Evolutionary conservation across 345 rosid species (phyloP).

Genomic region (Salix caprea): DNA sequence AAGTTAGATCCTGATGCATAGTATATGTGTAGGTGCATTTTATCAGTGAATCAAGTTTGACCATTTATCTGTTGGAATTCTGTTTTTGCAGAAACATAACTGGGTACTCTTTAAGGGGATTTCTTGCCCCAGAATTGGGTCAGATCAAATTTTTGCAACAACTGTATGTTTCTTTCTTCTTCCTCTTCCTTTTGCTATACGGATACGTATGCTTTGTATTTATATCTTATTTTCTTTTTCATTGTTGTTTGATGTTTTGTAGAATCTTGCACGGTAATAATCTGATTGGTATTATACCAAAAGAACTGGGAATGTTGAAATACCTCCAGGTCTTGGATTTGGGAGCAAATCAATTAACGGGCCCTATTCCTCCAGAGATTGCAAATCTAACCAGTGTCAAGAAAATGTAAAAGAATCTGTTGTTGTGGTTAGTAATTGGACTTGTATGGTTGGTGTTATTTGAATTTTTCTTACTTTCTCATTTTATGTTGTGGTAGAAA

Average conservation of each 20-base stretch:
- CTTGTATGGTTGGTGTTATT: neutral
- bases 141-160: slow-evolving; percentile 65
- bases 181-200: neutral
- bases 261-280: slow-evolving; percentile 70
- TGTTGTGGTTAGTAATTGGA: neutral
- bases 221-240: slow-evolving; percentile 9
- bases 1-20: neutral
- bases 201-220: neutral
- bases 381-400: slow-evolving; percentile 54
- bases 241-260: slow-evolving; percentile 26
- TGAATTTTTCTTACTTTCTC: slow-evolving; percentile 2
- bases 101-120: slow-evolving; percentile 65
- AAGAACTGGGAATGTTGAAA: slow-evolving; percentile 78
- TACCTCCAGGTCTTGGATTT: slow-evolving; percentile 74
- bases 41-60: slow-evolving; percentile 8
- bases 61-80: slow-evolving; percentile 8
- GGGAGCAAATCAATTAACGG: slow-evolving; percentile 76
- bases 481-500: slow-evolving; percentile 50
- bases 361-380: slow-evolving; percentile 80
- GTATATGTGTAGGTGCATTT: neutral
- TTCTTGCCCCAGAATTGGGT: slow-evolving; percentile 76
- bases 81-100: slow-evolving; percentile 66
- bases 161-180: slow-evolving; percentile 43
- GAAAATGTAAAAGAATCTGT: slow-evolving; percentile 45
- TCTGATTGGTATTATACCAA: slow-evolving; percentile 75